A percentile compares a stretch with the other conserved stretches of the same genome.
phyloP scores from a whole-genome alignment of 805 yeast genomes.

The Starmerella vaccinii region DNA sequence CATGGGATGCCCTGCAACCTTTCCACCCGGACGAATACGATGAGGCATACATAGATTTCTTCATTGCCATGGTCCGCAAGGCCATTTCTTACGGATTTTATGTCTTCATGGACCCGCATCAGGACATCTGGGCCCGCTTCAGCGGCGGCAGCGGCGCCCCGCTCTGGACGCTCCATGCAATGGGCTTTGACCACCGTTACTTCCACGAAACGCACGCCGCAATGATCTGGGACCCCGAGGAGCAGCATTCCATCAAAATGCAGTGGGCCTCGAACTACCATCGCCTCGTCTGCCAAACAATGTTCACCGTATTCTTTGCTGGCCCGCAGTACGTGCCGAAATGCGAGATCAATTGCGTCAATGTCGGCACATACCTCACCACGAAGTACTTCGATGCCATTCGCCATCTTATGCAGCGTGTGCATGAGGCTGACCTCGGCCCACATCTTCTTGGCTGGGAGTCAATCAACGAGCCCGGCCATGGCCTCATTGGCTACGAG shows the following conservation, averaged over 20 bases:
- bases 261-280: slow-evolving; percentile 82
- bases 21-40: slow-evolving; percentile 76
- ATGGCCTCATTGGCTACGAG: slow-evolving; percentile 57
- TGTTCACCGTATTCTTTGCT: slow-evolving; percentile 79
- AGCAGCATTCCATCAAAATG: slow-evolving; percentile 47
- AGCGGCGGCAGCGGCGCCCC: slow-evolving; percentile 96
- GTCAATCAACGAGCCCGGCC: slow-evolving; percentile 73
- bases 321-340: slow-evolving; percentile 70
- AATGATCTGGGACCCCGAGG: slow-evolving; percentile 51
- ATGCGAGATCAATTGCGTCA: slow-evolving; percentile 55
- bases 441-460: slow-evolving; percentile 62
- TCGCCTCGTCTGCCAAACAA: slow-evolving; percentile 62
- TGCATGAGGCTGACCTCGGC: slow-evolving; percentile 31
- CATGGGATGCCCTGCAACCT: slow-evolving; percentile 92
- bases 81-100: slow-evolving; percentile 54
- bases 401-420: slow-evolving; percentile 37
- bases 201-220: slow-evolving; percentile 72
- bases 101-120: slow-evolving; percentile 80
- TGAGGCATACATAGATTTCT: slow-evolving; percentile 60
- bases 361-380: slow-evolving; percentile 71
- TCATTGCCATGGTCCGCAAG: slow-evolving; percentile 49
- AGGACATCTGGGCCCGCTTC: slow-evolving; percentile 85
- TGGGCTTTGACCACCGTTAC: slow-evolving; percentile 63
- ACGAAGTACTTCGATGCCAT: slow-evolving; percentile 48
- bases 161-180: slow-evolving; percentile 83